Evolutionary conservation across 345 rosid genomes (phyloP).

Genomic region (Corchorus olitorius): DNA sequence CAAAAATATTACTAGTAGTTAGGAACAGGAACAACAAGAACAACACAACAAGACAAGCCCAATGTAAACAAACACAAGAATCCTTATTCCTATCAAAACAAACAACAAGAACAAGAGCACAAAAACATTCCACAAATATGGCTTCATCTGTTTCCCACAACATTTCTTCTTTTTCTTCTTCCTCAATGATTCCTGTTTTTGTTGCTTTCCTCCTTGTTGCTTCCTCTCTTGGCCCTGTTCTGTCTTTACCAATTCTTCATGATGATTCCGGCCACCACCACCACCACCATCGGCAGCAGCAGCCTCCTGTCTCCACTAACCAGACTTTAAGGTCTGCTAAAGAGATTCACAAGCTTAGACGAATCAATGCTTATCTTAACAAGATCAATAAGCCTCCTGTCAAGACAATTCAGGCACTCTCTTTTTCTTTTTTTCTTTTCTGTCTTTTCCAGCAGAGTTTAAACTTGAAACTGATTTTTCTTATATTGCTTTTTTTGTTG

Average conservation of each 20-base stretch:
- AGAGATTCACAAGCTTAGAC: slow-evolving; percentile 53
- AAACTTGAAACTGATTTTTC: background rate
- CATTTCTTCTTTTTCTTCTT: slow-evolving; percentile 1
- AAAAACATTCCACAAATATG: slow-evolving; percentile 57
- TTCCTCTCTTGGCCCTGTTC: slow-evolving; percentile 37
- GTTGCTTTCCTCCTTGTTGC: slow-evolving; percentile 48
- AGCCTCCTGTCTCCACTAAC: slow-evolving; percentile 24
- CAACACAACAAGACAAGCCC: slow-evolving; percentile 52
- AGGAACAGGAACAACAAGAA: too few species aligned
- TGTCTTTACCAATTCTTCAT: slow-evolving; percentile 32
- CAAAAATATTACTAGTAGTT: slow-evolving; percentile 14
- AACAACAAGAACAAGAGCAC: slow-evolving; percentile 25
- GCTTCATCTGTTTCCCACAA: slow-evolving; percentile 42
- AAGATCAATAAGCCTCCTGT: slow-evolving; percentile 85
- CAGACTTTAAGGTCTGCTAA: slow-evolving; percentile 52
- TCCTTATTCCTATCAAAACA: slow-evolving; percentile 24
- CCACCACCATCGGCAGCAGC: background rate
- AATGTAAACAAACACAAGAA: slow-evolving; percentile 51
- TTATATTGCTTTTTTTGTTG: background rate
- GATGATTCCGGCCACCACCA: slow-evolving; percentile 46
- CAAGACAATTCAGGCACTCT: slow-evolving; percentile 75
- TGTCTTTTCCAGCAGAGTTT: background rate
- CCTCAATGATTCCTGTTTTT: slow-evolving; percentile 44
- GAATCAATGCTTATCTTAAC: slow-evolving; percentile 56
- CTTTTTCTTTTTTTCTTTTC: background rate